Base-by-base conservation (phyloP, 306 rosid genomes). In the Begonia peltatifolia region DNA sequence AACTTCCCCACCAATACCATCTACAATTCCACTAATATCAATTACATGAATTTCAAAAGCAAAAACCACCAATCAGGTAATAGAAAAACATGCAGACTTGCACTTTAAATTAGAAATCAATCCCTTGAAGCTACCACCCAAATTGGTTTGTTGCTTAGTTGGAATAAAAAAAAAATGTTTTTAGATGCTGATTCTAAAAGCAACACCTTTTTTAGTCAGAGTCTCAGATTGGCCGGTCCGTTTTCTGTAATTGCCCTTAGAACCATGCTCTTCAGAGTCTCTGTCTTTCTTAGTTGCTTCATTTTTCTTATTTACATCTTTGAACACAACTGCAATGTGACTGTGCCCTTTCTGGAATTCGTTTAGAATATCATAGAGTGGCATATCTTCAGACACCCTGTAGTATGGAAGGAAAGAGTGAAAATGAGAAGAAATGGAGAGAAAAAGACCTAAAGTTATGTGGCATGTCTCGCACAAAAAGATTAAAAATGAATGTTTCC, bases 301-400 rank as follows among this genome's bases (percentile, higher is more conserved):
- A 7, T 52, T 76, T 71, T 68, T 69, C 67, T 73, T 78, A 61
- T 74, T 80, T 60, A 67, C 73, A 66, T 86, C 81, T 77, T 68
- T 76, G 68, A 78, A 83, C 52, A 86, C 95, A 64, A 90, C 94
- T 58, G 99, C 99, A 69, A 90, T 90, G 76, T 90, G 99, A 70
- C 99, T 90, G 74, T 90, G 99, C 51, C 95, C 99, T 74, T 90
- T 90, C 67, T 90, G 99, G 67, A 90, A 90, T 75, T 90, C 95
- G 56, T 90, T 90, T 53, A 90, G 74, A 59, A 90, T 86, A 72
- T 90, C 99, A 71, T 90, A 90, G 22, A 86, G 71, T 53, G 99
- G 95, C 92, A 90, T 83, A 66, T 83, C 76, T 71, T 90, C 99
- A 15, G 92, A 77, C 75, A 90, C 99, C 75, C 95, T 90, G 82